phyloP scores from a whole-genome alignment of 495 filamentous ascomycete species.

The Annulohypoxylon nitens region DNA sequence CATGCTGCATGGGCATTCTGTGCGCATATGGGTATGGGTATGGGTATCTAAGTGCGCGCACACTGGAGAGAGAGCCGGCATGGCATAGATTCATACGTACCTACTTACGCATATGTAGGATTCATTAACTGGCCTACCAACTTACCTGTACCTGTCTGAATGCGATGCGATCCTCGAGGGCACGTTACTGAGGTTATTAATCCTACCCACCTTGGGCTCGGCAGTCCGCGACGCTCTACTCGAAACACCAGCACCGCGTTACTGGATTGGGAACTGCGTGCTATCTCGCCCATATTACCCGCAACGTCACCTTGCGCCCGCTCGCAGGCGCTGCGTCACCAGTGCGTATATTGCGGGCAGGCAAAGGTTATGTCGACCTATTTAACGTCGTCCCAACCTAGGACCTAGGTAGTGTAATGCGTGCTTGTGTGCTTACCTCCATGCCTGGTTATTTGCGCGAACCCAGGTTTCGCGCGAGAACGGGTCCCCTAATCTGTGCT shows the following conservation, averaged over 20 bases:
- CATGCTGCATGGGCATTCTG: conserved; percentile 29
- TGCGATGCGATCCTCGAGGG: not conserved
- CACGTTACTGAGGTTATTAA: conserved; percentile 17
- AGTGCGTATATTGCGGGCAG: not conserved
- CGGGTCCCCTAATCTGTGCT: conserved; percentile 28
- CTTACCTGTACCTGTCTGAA: not conserved
- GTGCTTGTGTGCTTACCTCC: not conserved
- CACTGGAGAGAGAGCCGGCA: not conserved
- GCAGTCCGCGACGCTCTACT: conserved; percentile 28
- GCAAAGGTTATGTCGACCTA: not conserved
- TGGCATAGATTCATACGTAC: not conserved
- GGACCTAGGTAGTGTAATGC: conserved; percentile 1
- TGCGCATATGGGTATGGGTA: conserved; percentile 10
- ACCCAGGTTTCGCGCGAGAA: not conserved
- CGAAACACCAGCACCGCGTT: conserved; percentile 36
- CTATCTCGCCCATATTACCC: conserved; percentile 34
- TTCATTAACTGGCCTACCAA: not conserved
- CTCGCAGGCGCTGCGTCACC: not conserved
- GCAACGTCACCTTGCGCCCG: conserved; percentile 14
- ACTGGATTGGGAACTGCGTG: conserved; percentile 19
- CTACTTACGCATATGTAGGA: not conserved
- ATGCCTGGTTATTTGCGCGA: not conserved
- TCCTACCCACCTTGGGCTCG: conserved; percentile 11
- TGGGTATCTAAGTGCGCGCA: not conserved
- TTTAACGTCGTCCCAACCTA: not conserved